A percentile compares a stretch with the other conserved stretches of the same genome.
phyloP scores from a whole-genome alignment of 202 grass and related monocot species.

The Brachypodium distachyon region DNA sequence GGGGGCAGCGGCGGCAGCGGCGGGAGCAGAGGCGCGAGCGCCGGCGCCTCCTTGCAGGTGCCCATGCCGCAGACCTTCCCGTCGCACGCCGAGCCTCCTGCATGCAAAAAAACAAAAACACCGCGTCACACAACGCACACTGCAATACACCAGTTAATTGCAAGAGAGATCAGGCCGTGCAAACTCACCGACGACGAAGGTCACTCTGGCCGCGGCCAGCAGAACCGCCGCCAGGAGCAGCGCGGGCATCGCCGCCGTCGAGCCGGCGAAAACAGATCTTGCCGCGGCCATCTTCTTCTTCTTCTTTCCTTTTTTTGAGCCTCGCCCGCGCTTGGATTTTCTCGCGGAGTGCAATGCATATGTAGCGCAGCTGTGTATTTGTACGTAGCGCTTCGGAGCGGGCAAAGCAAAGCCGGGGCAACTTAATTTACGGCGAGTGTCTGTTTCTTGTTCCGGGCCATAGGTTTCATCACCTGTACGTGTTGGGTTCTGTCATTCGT shows the following conservation, averaged over 20 bases:
- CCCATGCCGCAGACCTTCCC: not conserved
- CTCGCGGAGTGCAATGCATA: too few species aligned
- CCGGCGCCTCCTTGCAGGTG: not conserved
- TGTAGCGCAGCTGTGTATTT: too few species aligned
- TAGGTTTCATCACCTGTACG: too few species aligned
- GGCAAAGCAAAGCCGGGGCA: too few species aligned
- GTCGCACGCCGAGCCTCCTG: not conserved
- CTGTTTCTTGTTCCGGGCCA: too few species aligned
- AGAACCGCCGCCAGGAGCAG: constrained; percentile 5
- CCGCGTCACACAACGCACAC: not conserved
- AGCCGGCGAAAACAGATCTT: not conserved
- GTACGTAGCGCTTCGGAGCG: too few species aligned
- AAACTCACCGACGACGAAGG: not conserved
- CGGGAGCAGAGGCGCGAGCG: too few species aligned
- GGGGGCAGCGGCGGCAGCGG: not conserved
- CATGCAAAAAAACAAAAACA: not conserved
- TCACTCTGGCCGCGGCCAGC: not conserved
- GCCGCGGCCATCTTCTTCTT: not conserved
- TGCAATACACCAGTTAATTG: not conserved
- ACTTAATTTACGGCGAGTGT: too few species aligned
- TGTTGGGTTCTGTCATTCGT: too few species aligned
- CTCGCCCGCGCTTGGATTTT: not conserved
- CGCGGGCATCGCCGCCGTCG: not conserved
- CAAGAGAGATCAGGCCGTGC: not conserved
- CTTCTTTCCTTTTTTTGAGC: too few species aligned